Conservation (phyloP, 306 rosid genomes). For the Cucumis hystrix region DNA sequence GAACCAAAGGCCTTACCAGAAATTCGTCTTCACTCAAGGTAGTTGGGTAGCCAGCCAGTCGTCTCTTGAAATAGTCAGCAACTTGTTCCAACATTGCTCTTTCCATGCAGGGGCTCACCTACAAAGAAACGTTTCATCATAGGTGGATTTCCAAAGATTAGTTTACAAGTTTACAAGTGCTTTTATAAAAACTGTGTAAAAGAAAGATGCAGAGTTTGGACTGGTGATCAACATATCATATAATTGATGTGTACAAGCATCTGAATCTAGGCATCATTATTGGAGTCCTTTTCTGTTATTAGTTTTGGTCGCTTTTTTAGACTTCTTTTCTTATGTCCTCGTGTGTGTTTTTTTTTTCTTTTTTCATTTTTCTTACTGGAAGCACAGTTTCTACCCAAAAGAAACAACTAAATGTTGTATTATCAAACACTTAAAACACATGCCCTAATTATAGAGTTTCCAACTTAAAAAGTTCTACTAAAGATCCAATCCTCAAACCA, state of each 20-base stretch:
- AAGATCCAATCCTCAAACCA: background rate
- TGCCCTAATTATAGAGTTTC: background rate
- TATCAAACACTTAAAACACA: background rate
- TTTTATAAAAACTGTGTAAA: background rate
- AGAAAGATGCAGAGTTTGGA: background rate
- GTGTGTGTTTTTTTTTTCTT: too few species aligned
- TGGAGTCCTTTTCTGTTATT: too few species aligned
- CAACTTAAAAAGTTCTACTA: background rate
- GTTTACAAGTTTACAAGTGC: background rate
- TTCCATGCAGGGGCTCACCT: constrained; percentile 97
- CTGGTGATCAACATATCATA: background rate
- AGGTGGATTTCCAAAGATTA: background rate
- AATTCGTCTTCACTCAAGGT: constrained; percentile 79
- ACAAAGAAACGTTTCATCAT: constrained; percentile 8
- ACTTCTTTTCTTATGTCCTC: too few species aligned
- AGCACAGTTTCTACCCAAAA: too few species aligned
- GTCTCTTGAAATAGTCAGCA: constrained; percentile 58
- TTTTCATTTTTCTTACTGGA: too few species aligned
- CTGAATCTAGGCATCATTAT: background rate
- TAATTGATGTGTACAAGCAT: background rate
- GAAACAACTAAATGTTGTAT: background rate
- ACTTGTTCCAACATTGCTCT: constrained; percentile 85
- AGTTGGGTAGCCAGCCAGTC: constrained; percentile 79
- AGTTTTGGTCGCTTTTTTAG: too few species aligned
- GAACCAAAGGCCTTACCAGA: constrained; percentile 33